A percentile compares a stretch with the other conserved stretches of the same genome.
Conservation (phyloP, 2,329 filamentous ascomycete species). For the Annulohypoxylon truncatum region DNA sequence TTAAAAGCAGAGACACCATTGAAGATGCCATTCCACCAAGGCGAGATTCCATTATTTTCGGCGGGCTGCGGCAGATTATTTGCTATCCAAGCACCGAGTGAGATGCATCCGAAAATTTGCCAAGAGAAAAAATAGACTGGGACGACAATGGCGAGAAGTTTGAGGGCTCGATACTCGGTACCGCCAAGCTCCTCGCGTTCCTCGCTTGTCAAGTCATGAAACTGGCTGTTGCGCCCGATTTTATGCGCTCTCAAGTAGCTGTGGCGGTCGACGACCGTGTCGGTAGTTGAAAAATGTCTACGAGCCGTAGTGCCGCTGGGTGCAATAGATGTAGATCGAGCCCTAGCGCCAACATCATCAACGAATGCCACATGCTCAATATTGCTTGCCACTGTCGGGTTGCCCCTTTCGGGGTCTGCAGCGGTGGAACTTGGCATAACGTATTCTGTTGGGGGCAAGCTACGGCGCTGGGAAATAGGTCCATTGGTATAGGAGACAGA, state of each 20-base stretch:
- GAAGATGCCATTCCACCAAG: constrained; percentile 77
- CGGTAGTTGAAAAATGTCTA: constrained; percentile 31
- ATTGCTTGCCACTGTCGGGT: background rate
- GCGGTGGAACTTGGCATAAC: background rate
- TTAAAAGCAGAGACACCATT: constrained; percentile 76
- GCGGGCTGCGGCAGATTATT: constrained; percentile 62
- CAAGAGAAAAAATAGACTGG: constrained; percentile 67
- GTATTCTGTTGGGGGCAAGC: background rate
- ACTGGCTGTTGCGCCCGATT: constrained; percentile 51
- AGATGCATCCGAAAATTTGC: constrained; percentile 59
- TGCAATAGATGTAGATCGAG: constrained; percentile 40
- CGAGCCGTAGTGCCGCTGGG: constrained; percentile 29
- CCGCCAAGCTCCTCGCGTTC: constrained; percentile 66
- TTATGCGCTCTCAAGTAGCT: constrained; percentile 53
- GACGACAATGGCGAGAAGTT: constrained; percentile 68
- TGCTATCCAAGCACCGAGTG: constrained; percentile 69
- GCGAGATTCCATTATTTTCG: constrained; percentile 67
- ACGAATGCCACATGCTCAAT: constrained; percentile 44
- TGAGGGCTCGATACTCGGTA: constrained; percentile 72
- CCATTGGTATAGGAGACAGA: background rate
- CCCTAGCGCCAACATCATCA: constrained; percentile 28
- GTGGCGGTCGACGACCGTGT: constrained; percentile 31
- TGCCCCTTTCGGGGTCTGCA: background rate
- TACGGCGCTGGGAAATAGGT: background rate
- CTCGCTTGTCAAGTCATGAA: constrained; percentile 45